phyloP scores from a whole-genome alignment of 176 grass and related monocot species.

The Tuctoria greenei region DNA sequence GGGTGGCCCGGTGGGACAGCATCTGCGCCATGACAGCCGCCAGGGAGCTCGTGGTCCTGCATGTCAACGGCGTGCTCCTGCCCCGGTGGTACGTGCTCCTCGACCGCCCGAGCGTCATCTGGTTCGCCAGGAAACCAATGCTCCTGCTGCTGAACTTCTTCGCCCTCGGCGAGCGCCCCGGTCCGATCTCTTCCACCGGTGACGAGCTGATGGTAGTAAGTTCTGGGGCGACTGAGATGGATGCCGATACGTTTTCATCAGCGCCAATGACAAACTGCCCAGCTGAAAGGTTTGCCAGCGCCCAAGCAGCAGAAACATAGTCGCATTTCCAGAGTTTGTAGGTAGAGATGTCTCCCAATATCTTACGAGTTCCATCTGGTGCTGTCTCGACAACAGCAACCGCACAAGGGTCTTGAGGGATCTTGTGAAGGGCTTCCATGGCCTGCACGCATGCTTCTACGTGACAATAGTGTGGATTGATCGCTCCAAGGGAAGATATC shows the following conservation, averaged over 20 bases:
- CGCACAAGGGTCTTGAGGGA: constrained; percentile 61
- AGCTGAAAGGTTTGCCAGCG: constrained; percentile 73
- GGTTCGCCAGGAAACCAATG: constrained; percentile 64
- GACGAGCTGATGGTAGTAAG: constrained; percentile 38
- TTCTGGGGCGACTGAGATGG: constrained; percentile 28
- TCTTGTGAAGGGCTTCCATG: constrained; percentile 70
- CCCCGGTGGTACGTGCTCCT: constrained; percentile 70
- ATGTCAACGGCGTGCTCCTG: constrained; percentile 63
- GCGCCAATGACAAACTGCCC: constrained; percentile 79
- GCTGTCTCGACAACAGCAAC: constrained; percentile 70
- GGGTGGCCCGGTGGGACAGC: constrained; percentile 79
- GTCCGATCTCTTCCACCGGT: constrained; percentile 14
- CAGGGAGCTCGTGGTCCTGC: constrained; percentile 73
- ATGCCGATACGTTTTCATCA: constrained; percentile 49
- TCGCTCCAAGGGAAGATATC: constrained; percentile 76
- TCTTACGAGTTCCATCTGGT: constrained; percentile 56
- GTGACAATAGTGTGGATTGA: constrained; percentile 54
- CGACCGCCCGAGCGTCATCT: constrained; percentile 45
- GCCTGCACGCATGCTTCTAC: constrained; percentile 60
- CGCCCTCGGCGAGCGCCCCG: constrained; percentile 49
- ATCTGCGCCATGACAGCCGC: constrained; percentile 97
- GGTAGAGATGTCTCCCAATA: constrained; percentile 89
- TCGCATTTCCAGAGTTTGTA: constrained; percentile 96
- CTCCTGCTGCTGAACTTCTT: constrained; percentile 92
- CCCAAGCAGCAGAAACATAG: constrained; percentile 73